Conservation (phyloP, 306 rosid genomes). For the Inga laurina region DNA sequence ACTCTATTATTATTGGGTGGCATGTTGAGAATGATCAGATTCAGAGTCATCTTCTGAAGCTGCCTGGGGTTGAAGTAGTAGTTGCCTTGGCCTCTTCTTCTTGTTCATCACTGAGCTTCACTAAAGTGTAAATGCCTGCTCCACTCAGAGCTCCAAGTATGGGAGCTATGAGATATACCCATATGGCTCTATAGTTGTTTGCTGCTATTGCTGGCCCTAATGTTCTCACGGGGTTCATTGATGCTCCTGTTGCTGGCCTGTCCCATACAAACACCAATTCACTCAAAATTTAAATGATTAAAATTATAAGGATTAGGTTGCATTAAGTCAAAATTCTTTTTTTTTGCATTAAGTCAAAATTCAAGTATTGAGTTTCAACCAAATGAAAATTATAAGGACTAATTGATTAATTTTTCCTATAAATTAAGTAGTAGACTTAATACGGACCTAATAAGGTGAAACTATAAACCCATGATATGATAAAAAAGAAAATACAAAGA, state of each 20-base stretch:
- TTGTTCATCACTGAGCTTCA: constrained; percentile 68
- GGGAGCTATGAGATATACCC: constrained; percentile 87
- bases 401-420: no score
- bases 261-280: not conserved
- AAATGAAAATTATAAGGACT: no score
- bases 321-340: no score
- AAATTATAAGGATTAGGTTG: not conserved
- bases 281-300: not conserved
- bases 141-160: constrained; percentile 78
- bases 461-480: no score
- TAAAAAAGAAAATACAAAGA: no score
- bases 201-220: constrained; percentile 87
- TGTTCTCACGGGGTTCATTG: constrained; percentile 92
- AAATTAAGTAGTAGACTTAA: no score
- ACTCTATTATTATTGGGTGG: not conserved
- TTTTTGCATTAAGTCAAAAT: no score
- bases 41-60: constrained; percentile 60
- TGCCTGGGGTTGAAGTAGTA: constrained; percentile 45
- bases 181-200: constrained; percentile 76
- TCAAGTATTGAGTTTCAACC: no score
- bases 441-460: no score
- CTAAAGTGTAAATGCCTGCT: constrained; percentile 74
- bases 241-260: constrained; percentile 74
- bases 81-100: constrained; percentile 38
- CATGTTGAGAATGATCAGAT: not conserved